phyloP scores from a whole-genome alignment of 2,329 filamentous ascomycete species.

The Penicillium brevicompactum region DNA sequence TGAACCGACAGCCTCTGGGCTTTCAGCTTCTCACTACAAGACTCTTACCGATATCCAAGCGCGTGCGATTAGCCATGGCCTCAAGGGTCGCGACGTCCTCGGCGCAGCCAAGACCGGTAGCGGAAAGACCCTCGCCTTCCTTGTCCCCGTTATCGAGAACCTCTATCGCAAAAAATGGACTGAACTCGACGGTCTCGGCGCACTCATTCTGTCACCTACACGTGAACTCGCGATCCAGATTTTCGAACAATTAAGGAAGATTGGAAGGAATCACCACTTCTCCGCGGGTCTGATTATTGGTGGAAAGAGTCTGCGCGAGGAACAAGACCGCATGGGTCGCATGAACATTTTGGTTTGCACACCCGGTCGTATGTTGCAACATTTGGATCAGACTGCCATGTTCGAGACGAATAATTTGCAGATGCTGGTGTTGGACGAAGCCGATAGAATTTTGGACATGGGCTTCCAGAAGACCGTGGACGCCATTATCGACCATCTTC shows the following conservation, averaged over 20 bases:
- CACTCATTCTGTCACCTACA: conserved; percentile 90
- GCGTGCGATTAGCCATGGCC: conserved; percentile 80
- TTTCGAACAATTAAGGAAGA: conserved; percentile 88
- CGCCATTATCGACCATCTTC: conserved; percentile 88
- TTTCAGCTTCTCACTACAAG: conserved; percentile 86
- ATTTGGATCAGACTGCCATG: conserved; percentile 88
- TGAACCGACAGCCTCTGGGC: conserved; percentile 72
- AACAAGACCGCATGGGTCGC: conserved; percentile 77
- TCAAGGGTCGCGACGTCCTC: conserved; percentile 85
- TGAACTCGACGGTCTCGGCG: conserved; percentile 86
- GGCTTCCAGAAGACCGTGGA: conserved; percentile 90
- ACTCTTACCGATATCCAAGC: conserved; percentile 89
- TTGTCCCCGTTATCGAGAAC: conserved; percentile 89
- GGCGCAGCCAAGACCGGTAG: conserved; percentile 95
- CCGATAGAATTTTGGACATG: conserved; percentile 97
- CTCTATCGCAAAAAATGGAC: conserved; percentile 88
- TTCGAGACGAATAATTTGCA: conserved; percentile 90
- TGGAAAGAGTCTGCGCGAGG: conserved; percentile 84
- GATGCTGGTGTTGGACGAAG: conserved; percentile 92
- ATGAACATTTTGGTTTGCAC: conserved; percentile 99
- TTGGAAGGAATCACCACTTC: conserved; percentile 85
- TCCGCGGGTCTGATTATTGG: conserved; percentile 93
- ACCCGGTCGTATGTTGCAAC: conserved; percentile 91
- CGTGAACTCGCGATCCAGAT: conserved; percentile 96
- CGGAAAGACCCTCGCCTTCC: conserved; percentile 91